Conservation (phyloP, 2,329 filamentous ascomycete species). For the Fusarium succisae region DNA sequence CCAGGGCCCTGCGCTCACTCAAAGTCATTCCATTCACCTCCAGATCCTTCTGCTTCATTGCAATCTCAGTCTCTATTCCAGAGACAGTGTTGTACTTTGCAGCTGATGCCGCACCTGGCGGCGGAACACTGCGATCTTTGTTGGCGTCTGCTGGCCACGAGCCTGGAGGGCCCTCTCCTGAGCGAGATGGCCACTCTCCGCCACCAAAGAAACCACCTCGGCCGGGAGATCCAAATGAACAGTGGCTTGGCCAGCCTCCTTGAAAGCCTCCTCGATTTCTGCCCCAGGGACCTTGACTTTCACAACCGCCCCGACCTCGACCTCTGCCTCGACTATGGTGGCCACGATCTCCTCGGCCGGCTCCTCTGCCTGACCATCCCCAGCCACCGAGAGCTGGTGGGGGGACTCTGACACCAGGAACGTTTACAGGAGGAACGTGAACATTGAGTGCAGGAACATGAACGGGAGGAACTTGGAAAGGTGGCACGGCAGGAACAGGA, state of each 20-base stretch:
- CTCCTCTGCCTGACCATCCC: conserved; percentile 17
- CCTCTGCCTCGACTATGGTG: background rate
- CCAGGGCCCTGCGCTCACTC: conserved; percentile 36
- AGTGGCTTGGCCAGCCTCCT: conserved; percentile 2
- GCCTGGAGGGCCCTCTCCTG: conserved; percentile 38
- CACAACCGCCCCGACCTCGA: conserved; percentile 20
- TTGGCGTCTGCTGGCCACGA: conserved; percentile 49
- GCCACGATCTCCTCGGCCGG: conserved; percentile 13
- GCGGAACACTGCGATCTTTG: conserved; percentile 23
- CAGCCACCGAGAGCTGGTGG: conserved; percentile 3
- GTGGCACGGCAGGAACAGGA: conserved; percentile 3
- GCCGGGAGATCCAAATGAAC: conserved; percentile 13
- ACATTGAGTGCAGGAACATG: background rate
- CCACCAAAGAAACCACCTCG: conserved; percentile 8
- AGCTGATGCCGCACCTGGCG: conserved; percentile 41
- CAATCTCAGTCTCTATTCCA: conserved; percentile 48
- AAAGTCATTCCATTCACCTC: conserved; percentile 38
- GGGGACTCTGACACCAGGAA: conserved; percentile 4
- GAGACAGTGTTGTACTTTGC: conserved; percentile 51
- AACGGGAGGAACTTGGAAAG: conserved; percentile 5
- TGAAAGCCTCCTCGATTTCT: conserved; percentile 11
- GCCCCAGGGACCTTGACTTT: conserved; percentile 5
- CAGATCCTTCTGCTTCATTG: conserved; percentile 43
- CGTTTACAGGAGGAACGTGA: background rate
- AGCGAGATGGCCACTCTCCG: background rate